Percentiles rank a stretch among this genome's conserved stretches.
These are phyloP conservation scores for Eucalyptus curtisii DNA, from an alignment of 345 rosid genomes.

Conservation along the genomic window DNA sequence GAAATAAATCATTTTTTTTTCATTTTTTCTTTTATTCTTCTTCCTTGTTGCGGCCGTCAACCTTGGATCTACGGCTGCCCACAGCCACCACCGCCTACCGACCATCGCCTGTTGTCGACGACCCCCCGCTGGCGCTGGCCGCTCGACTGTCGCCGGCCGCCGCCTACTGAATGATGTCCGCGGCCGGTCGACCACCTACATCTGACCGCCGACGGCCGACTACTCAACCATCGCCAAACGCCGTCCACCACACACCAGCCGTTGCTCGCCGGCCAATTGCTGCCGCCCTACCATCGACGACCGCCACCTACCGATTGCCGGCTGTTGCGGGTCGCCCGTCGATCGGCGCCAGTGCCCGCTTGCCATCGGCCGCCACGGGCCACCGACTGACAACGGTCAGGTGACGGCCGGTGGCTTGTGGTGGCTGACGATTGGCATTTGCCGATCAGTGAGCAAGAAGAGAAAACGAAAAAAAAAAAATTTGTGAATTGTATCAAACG, in stretches of 20 bases:
- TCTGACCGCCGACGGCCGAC: fast-evolving
- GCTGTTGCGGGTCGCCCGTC: fast-evolving
- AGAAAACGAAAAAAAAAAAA: no score
- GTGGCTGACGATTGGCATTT: fast-evolving
- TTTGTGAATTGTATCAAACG: no score
- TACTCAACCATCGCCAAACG: fast-evolving
- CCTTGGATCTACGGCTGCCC: fast-evolving
- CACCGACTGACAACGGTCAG: fast-evolving
- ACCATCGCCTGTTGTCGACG: fast-evolving
- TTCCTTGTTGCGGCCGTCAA: fast-evolving
- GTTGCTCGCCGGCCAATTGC: fast-evolving
- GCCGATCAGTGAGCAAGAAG: no score
- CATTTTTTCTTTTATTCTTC: fast-evolving
- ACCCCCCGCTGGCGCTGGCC: fast-evolving
- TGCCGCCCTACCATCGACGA: fast-evolving
- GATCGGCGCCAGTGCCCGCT: fast-evolving
- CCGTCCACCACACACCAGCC: fast-evolving
- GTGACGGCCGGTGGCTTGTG: fast-evolving
- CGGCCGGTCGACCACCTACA: no score
- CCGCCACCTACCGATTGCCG: fast-evolving
- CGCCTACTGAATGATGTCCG: fast-evolving
- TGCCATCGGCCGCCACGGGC: fast-evolving
- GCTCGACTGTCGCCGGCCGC: fast-evolving
- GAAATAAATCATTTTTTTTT: no score
- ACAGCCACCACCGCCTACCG: fast-evolving